Percentiles rank a stretch among this genome's conserved stretches.
Conservation (phyloP, 495 filamentous ascomycete genomes). For the Penicillium salamii region DNA sequence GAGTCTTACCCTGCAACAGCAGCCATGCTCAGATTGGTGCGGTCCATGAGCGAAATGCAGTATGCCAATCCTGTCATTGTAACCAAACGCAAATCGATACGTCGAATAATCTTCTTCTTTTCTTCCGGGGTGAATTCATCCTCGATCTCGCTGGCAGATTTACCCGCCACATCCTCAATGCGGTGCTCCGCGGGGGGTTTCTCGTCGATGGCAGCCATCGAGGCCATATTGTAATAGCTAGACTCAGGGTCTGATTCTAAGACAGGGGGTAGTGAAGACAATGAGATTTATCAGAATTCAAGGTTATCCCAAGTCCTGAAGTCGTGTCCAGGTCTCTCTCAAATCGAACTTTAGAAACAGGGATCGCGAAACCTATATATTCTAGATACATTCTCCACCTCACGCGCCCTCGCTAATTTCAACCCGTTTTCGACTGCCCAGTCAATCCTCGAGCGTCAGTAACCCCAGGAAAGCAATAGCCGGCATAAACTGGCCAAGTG, state of each 20-base stretch:
- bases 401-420: neutral
- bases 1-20: conserved; percentile 53
- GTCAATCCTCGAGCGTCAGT: neutral
- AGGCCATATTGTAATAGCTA: neutral
- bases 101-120: conserved; percentile 51
- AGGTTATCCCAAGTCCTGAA: too few relatives aligned
- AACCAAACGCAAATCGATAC: conserved; percentile 62
- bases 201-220: conserved; percentile 12
- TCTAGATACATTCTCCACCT: neutral
- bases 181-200: conserved; percentile 26
- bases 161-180: conserved; percentile 28
- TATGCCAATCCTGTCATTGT: conserved; percentile 63
- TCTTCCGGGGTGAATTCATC: conserved; percentile 37
- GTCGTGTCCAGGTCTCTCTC: too few relatives aligned
- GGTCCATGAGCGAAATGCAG: conserved; percentile 64
- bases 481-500: conserved; percentile 12
- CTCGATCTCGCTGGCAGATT: conserved; percentile 21
- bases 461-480: conserved; percentile 9
- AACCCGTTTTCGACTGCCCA: neutral
- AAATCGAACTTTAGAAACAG: too few relatives aligned
- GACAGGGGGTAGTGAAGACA: too few relatives aligned
- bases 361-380: neutral
- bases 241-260: too few relatives aligned
- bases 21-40: conserved; percentile 64
- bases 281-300: too few relatives aligned